Evolutionary conservation across 1,284 basidiomycete species (phyloP).

Genomic region (Hypsizygus ulmarius): DNA sequence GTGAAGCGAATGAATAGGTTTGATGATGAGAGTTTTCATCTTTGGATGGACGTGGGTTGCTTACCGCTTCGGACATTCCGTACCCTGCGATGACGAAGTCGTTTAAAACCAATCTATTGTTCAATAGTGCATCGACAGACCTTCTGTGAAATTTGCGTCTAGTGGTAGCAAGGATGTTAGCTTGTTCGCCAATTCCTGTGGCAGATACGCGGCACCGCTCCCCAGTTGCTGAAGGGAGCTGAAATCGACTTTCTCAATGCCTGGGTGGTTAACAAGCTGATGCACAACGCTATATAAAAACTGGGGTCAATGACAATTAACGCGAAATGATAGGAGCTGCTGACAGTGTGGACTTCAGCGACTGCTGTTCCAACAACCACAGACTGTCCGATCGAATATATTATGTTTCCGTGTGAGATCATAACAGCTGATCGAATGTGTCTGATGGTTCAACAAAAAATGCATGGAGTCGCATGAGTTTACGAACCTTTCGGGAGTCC

Average conservation of each 20-base stretch:
- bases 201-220: conserved; percentile 67
- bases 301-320: not conserved
- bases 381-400: conserved; percentile 46
- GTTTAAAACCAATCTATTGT: not conserved
- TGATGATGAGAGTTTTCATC: not conserved
- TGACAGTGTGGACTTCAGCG: conserved; percentile 34
- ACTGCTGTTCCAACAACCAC: conserved; percentile 29
- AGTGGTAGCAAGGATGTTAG: conserved; percentile 38
- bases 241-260: conserved; percentile 49
- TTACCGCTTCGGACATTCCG: conserved; percentile 73
- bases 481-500: conserved; percentile 69
- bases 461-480: not conserved
- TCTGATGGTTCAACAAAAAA: not conserved
- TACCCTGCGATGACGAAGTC: conserved; percentile 45
- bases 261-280: conserved; percentile 59
- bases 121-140: conserved; percentile 31
- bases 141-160: conserved; percentile 42
- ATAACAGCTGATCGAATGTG: conserved; percentile 52
- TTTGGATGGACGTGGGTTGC: conserved; percentile 22
- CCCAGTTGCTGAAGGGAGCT: conserved; percentile 45
- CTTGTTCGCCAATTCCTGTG: conserved; percentile 48
- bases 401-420: conserved; percentile 71
- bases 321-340: conserved; percentile 6
- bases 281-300: conserved; percentile 47
- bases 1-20: not conserved